phyloP scores from a whole-genome alignment of 2,329 filamentous ascomycete genomes.

The Neopestalotiopsis sp. region DNA sequence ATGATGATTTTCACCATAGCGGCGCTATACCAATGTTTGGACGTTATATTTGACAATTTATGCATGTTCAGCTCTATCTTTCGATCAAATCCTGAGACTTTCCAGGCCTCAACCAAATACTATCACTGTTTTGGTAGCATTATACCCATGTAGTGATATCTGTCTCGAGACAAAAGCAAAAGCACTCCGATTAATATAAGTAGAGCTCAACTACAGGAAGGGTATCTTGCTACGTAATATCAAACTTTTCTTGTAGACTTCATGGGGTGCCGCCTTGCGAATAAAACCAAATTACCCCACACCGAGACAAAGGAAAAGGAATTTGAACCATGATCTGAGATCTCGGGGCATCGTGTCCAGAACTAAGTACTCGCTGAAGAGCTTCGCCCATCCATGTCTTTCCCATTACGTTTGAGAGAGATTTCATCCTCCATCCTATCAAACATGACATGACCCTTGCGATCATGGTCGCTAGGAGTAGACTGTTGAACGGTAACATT shows the following conservation, averaged over 20 bases:
- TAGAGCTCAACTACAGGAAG: not conserved
- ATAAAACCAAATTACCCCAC: not conserved
- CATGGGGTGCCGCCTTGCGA: not conserved
- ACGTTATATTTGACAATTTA: too few species aligned
- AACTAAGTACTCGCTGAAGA: conserved; percentile 15
- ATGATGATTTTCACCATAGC: too few species aligned
- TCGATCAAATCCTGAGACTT: too few species aligned
- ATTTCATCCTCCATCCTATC: conserved; percentile 52
- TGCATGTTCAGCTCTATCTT: too few species aligned
- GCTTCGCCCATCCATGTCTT: conserved; percentile 16
- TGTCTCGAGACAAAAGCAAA: not conserved
- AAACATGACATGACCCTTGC: conserved; percentile 30
- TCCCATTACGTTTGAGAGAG: not conserved
- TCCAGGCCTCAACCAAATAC: too few species aligned
- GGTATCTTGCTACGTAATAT: not conserved
- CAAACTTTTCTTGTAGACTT: not conserved
- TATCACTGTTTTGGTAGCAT: too few species aligned
- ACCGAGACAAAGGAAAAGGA: conserved; percentile 3
- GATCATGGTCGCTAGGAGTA: conserved; percentile 26
- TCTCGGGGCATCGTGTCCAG: not conserved
- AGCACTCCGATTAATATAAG: not conserved
- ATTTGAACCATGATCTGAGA: not conserved
- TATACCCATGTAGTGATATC: too few species aligned
- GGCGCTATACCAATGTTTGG: too few species aligned
- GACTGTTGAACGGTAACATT: conserved; percentile 29